A percentile compares a stretch with the other conserved stretches of the same genome.
phyloP scores from a whole-genome alignment of 331 rosid genomes.

The Malus hybrid region DNA sequence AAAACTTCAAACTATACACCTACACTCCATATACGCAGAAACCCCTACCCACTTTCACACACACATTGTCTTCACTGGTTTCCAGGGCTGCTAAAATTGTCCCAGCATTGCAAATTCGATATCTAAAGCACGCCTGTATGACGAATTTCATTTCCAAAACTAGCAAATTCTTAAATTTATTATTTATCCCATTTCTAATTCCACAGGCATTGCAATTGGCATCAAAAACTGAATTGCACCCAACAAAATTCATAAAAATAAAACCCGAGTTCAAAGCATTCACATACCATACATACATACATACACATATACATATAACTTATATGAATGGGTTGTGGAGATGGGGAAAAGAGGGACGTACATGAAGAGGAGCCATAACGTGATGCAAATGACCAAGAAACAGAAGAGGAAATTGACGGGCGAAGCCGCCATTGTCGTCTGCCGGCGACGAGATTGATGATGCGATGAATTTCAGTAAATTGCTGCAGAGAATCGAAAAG shows the following conservation, averaged over 20 bases:
- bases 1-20: not conserved
- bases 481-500: constrained; percentile 31
- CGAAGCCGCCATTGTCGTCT: constrained; percentile 66
- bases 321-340: not conserved
- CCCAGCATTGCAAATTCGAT: not conserved
- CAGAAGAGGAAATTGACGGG: constrained; percentile 78
- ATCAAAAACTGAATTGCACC: not conserved
- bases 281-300: not conserved
- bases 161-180: not conserved
- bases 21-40: not conserved
- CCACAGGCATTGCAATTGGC: not conserved
- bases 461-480: constrained; percentile 24
- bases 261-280: not conserved
- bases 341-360: constrained; percentile 27
- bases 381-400: constrained; percentile 61
- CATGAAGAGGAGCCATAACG: constrained; percentile 80
- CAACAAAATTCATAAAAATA: not conserved
- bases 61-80: not conserved
- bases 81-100: not conserved
- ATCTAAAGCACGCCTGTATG: not conserved
- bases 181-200: not conserved
- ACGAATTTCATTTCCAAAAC: not conserved
- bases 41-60: not conserved
- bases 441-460: not conserved
- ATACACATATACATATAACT: not conserved